Evolutionary conservation across 1,284 basidiomycete genomes (phyloP).

Genomic region (Cryptococcus jaspeensis): DNA sequence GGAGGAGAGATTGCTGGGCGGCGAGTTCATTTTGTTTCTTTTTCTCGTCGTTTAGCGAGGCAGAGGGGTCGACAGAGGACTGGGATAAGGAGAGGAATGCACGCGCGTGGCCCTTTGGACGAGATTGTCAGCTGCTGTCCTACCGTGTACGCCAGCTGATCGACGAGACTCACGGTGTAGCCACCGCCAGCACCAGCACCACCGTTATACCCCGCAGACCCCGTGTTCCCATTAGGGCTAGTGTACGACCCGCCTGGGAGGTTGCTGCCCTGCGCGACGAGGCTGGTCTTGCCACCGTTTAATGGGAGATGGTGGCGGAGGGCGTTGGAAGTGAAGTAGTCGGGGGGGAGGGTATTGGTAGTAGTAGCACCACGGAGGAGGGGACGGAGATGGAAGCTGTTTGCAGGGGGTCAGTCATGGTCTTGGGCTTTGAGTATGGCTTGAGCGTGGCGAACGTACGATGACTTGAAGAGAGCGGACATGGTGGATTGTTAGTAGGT

Average conservation of each 20-base stretch:
- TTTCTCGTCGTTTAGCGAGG: slow-evolving; percentile 22
- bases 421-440: not conserved
- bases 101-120: slow-evolving; percentile 39
- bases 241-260: slow-evolving; percentile 15
- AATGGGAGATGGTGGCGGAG: slow-evolving; percentile 48
- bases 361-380: slow-evolving; percentile 41
- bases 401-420: not conserved
- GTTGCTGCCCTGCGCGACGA: slow-evolving; percentile 25
- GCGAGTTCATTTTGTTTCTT: slow-evolving; percentile 16
- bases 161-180: slow-evolving; percentile 38
- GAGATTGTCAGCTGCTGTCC: not conserved
- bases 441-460: slow-evolving; percentile 32
- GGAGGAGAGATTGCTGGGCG: slow-evolving; percentile 10
- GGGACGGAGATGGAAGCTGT: slow-evolving; percentile 48
- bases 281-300: slow-evolving; percentile 21
- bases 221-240: slow-evolving; percentile 9
- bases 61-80: slow-evolving; percentile 28
- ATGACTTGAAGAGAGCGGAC: slow-evolving; percentile 47
- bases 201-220: slow-evolving; percentile 39
- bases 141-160: not conserved
- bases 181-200: slow-evolving; percentile 38
- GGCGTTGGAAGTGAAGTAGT: slow-evolving; percentile 51
- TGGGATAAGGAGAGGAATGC: slow-evolving; percentile 44
- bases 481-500: slow-evolving; percentile 19
- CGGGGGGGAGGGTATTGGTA: slow-evolving; percentile 26